These are phyloP conservation scores for Kodamaea laetipori DNA, from an alignment of 805 yeast species.

Conservation along the genomic window DNA sequence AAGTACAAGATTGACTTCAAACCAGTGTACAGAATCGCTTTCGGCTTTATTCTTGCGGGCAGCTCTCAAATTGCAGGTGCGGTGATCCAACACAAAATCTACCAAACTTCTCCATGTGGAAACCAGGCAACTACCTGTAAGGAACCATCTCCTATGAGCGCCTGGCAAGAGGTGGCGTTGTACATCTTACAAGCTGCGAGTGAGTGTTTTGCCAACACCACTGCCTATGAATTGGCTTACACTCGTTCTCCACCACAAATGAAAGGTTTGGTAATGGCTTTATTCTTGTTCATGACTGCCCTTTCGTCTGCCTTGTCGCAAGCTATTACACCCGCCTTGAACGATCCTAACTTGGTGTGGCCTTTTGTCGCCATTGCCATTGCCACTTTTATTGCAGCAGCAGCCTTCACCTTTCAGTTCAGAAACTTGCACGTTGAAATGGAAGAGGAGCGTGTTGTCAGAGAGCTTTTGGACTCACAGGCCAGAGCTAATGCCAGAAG, in stretches of 20 bases:
- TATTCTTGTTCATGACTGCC: conserved; percentile 45
- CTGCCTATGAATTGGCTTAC: conserved; percentile 57
- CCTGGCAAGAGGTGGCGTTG: conserved; percentile 28
- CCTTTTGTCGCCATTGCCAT: conserved; percentile 44
- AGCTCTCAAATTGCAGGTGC: conserved; percentile 52
- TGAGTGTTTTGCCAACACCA: conserved; percentile 53
- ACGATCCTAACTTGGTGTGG: conserved; percentile 45
- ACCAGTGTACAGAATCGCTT: conserved; percentile 46
- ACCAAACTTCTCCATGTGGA: conserved; percentile 56
- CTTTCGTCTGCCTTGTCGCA: conserved; percentile 50
- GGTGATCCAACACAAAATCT: conserved; percentile 49
- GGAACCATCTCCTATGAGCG: conserved; percentile 30
- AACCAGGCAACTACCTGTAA: conserved; percentile 43
- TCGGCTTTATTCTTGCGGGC: conserved; percentile 52
- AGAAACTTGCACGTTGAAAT: conserved; percentile 42
- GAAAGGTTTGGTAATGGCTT: conserved; percentile 53
- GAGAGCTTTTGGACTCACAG: conserved; percentile 20
- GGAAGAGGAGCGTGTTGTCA: conserved; percentile 35
- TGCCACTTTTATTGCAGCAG: conserved; percentile 36
- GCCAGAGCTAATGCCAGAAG: no score
- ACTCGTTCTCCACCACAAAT: conserved; percentile 51
- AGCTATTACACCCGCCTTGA: conserved; percentile 42
- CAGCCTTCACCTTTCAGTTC: conserved; percentile 34
- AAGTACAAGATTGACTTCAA: conserved; percentile 41
- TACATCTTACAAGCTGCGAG: conserved; percentile 51